phyloP scores from a whole-genome alignment of 2,329 filamentous ascomycete species.

The Colletotrichum falcatum region DNA sequence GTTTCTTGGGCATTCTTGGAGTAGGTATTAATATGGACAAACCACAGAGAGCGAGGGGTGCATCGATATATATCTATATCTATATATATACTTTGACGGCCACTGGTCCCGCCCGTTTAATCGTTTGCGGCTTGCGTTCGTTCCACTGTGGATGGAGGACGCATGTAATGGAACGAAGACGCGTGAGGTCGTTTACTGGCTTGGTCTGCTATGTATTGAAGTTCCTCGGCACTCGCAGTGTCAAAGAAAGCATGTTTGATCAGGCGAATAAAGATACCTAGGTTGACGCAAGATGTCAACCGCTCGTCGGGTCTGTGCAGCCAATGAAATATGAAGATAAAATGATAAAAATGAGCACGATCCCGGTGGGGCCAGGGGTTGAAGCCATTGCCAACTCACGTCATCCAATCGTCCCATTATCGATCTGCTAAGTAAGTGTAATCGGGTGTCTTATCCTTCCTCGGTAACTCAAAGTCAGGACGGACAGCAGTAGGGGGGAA shows the following conservation, averaged over 20 bases:
- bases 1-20: neutral
- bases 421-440: conserved; percentile 27
- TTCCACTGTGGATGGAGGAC: conserved; percentile 1
- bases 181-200: neutral
- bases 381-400: conserved; percentile 16
- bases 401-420: conserved; percentile 23
- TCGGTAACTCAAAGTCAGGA: neutral
- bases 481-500: neutral
- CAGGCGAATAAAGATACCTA: too few species aligned
- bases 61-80: too few species aligned
- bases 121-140: too few species aligned
- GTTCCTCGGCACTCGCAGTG: neutral
- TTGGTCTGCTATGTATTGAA: neutral
- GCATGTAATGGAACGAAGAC: conserved; percentile 10
- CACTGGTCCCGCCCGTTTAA: neutral
- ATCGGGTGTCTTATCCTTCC: neutral
- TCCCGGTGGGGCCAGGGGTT: conserved; percentile 2
- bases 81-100: neutral
- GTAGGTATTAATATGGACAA: neutral
- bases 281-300: neutral
- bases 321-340: neutral
- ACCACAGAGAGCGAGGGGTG: neutral
- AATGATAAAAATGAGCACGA: neutral
- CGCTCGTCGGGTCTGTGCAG: neutral
- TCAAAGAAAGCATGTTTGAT: conserved; percentile 26